phyloP scores from a whole-genome alignment of 768 basidiomycete species.

The Macrocybe gigantea region DNA sequence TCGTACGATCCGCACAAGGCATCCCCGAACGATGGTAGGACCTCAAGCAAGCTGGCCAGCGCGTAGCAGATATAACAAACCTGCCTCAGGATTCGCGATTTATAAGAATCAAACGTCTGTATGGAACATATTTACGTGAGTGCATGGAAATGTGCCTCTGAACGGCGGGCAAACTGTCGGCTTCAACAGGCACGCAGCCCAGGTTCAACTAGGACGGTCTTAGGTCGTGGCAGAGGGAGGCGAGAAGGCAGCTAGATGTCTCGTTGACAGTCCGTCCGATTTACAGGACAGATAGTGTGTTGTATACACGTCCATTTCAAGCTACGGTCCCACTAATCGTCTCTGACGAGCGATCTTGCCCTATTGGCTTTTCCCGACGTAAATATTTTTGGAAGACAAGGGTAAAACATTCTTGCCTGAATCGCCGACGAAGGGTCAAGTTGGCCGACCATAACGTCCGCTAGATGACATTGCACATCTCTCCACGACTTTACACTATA shows the following conservation, averaged over 20 bases:
- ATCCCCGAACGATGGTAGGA: conserved; percentile 49
- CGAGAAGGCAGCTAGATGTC: too few relatives aligned
- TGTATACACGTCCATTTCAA: too few relatives aligned
- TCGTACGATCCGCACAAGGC: conserved; percentile 23
- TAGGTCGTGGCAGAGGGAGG: too few relatives aligned
- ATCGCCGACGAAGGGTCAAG: conserved; percentile 16
- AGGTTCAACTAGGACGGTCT: conserved; percentile 1
- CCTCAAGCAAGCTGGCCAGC: neutral
- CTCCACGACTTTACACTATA: neutral
- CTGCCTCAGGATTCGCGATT: conserved; percentile 34
- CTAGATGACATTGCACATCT: neutral
- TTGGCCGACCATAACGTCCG: too few relatives aligned
- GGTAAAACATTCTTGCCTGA: conserved; percentile 6
- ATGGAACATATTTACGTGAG: conserved; percentile 48
- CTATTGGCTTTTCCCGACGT: too few relatives aligned
- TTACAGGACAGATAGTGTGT: too few relatives aligned
- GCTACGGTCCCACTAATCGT: too few relatives aligned
- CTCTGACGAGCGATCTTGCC: too few relatives aligned
- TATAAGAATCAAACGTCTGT: conserved; percentile 48
- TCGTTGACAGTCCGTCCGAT: too few relatives aligned
- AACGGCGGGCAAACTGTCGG: conserved; percentile 2
- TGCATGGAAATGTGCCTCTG: neutral
- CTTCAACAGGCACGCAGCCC: conserved; percentile 23
- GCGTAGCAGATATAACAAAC: neutral
- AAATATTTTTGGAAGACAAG: too few relatives aligned